These are phyloP conservation scores for Staphylotrichum longicolle DNA, from an alignment of 495 filamentous ascomycete species.

Conservation along the genomic window DNA sequence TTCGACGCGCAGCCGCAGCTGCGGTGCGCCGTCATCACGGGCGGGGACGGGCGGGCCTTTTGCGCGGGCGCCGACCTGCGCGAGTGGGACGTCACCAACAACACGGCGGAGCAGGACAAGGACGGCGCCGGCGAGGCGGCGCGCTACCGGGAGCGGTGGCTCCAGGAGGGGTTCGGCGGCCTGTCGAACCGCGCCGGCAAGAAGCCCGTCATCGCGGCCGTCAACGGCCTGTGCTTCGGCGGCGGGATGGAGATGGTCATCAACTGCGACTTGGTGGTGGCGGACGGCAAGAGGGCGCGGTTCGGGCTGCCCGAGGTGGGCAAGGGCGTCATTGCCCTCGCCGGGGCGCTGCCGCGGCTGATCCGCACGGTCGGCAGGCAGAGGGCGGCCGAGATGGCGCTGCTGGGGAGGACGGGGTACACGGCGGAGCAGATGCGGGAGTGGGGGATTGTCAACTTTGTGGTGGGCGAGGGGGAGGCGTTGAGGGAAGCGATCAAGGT, in stretches of 20 bases:
- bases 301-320: conserved; percentile 74
- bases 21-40: conserved; percentile 54
- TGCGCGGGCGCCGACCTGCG: conserved; percentile 59
- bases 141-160: conserved; percentile 12
- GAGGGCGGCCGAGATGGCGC: conserved; percentile 71
- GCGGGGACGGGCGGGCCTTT: conserved; percentile 52
- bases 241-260: conserved; percentile 75
- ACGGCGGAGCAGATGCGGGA: conserved; percentile 59
- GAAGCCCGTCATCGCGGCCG: conserved; percentile 75
- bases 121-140: conserved; percentile 10
- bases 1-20: conserved; percentile 56
- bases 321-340: conserved; percentile 68
- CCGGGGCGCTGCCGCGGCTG: conserved; percentile 72
- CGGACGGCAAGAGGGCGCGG: conserved; percentile 48
- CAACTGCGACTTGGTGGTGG: conserved; percentile 73
- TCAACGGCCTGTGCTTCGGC: conserved; percentile 73
- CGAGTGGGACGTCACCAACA: conserved; percentile 40
- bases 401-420: conserved; percentile 61
- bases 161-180: conserved; percentile 46
- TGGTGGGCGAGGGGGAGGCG: conserved; percentile 52
- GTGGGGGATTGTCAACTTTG: conserved; percentile 76
- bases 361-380: conserved; percentile 64
- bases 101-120: conserved; percentile 38
- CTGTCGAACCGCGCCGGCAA: conserved; percentile 52
- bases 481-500: conserved; percentile 54